Conservation (phyloP, 257 asterid genomes). For the Scutellaria baicalensis region DNA sequence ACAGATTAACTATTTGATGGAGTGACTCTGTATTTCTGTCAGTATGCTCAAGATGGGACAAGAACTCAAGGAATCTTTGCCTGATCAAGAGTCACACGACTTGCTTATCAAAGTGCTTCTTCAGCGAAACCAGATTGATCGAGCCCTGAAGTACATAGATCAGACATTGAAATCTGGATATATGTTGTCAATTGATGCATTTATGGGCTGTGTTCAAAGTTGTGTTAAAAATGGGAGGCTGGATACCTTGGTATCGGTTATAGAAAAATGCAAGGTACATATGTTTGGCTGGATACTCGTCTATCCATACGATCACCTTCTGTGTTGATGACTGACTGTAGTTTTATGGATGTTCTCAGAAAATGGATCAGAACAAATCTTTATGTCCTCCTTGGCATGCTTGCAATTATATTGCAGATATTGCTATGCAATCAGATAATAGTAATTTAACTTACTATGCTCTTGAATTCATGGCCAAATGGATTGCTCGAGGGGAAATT, state of each 20-base stretch:
- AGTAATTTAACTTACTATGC: slow-evolving; percentile 54
- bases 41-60: slow-evolving; percentile 81
- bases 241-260: slow-evolving; percentile 62
- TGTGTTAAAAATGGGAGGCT: slow-evolving; percentile 49
- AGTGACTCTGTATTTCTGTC: slow-evolving; percentile 29
- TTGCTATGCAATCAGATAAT: slow-evolving; percentile 63
- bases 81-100: slow-evolving; percentile 86
- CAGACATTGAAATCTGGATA: slow-evolving; percentile 54
- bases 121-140: slow-evolving; percentile 38
- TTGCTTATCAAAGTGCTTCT: slow-evolving; percentile 58
- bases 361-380: slow-evolving; percentile 78
- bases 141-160: slow-evolving; percentile 62
- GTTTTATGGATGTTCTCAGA: slow-evolving; percentile 39
- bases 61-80: slow-evolving; percentile 61
- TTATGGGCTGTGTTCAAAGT: slow-evolving; percentile 39
- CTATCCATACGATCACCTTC: background rate
- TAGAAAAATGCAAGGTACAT: slow-evolving; percentile 88
- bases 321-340: slow-evolving; percentile 4
- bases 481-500: slow-evolving; percentile 67
- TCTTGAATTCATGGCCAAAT: slow-evolving; percentile 67
- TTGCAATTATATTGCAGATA: slow-evolving; percentile 64
- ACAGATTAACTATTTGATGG: slow-evolving; percentile 22
- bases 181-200: slow-evolving; percentile 48
- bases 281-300: slow-evolving; percentile 4
- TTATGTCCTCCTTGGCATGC: slow-evolving; percentile 62